Evolutionary conservation across 2,329 filamentous ascomycete species (phyloP), one percentile per base, ranked within the genome.

Genomic region (Periglandula ipomoeae): DNA sequence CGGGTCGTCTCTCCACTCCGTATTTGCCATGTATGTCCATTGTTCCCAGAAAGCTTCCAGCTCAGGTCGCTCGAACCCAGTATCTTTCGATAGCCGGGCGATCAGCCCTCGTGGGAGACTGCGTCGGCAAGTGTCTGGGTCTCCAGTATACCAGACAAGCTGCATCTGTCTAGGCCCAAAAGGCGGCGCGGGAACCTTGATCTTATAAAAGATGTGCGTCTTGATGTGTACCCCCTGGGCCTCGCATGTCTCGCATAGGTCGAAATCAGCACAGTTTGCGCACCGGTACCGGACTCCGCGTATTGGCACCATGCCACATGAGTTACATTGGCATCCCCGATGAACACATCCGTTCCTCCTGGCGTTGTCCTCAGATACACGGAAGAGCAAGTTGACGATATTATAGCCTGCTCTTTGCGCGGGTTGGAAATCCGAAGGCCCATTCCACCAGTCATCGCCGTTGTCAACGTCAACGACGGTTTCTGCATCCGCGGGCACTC

Each of bases 201-300:
- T 87, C 66, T 97, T 97, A 75, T 94, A 95, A 68, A 98, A 97
- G 41, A 97, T 80, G 66, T 98, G 93, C 1, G 89, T 95, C 65
- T 91, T 94, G 60, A 79, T 82, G 62, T 95, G 91, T 2, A 84
- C 68, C 20, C 80, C 79, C 57, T 83, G 80, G 5, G 87, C 80
- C 68, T 98, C 91, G 68, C 93, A 98, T 7, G 84, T 84, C 62
- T 96, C 89, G 70, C 93, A 98, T 2, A 98, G 79, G 63, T 98
- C 93, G 62, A 89, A 97, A 66, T 98, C 91, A 55, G 87, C 82
- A 63, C 93, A 98, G 69, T 98, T 97, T 58, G 89, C 84, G 67
- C 93, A 98, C 51, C 90, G 85, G 70, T 95, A 98, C 50, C 93
- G 81, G 52, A 95, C 85, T 15, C 93, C 93, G 46, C 88, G 84